Evolutionary conservation across 2,329 filamentous ascomycete species (phyloP).

Genomic region (Ramularia endophylla): DNA sequence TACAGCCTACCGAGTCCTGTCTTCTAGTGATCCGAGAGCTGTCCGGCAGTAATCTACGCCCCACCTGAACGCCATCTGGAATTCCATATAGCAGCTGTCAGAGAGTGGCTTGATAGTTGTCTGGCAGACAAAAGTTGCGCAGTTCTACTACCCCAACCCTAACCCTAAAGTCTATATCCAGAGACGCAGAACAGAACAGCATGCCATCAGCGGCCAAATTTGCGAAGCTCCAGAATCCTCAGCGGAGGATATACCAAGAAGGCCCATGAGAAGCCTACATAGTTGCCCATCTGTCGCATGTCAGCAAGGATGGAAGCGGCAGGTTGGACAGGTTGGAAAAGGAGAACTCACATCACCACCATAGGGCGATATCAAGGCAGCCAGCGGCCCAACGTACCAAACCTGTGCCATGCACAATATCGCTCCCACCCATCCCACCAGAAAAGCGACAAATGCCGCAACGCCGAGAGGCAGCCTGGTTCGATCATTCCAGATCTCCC

Average conservation of each 20-base stretch:
- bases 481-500: conserved; percentile 55
- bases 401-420: conserved; percentile 64
- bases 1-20: too few species aligned
- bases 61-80: too few species aligned
- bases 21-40: too few species aligned
- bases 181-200: too few species aligned
- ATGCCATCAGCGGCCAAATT: conserved; percentile 40
- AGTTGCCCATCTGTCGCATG: conserved; percentile 47
- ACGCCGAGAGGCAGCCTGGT: conserved; percentile 56
- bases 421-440: conserved; percentile 59
- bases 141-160: too few species aligned
- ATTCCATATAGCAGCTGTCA: too few species aligned
- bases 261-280: conserved; percentile 56
- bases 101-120: too few species aligned
- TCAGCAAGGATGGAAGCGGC: background rate
- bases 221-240: conserved; percentile 47
- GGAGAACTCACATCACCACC: conserved; percentile 49
- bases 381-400: conserved; percentile 62
- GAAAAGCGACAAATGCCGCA: conserved; percentile 56
- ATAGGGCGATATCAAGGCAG: conserved; percentile 50
- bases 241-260: conserved; percentile 52
- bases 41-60: too few species aligned
- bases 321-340: too few species aligned
- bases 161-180: too few species aligned
- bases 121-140: too few species aligned